Base-by-base conservation (phyloP, 2,329 filamentous ascomycete genomes). In the Biscogniauxia marginata region DNA sequence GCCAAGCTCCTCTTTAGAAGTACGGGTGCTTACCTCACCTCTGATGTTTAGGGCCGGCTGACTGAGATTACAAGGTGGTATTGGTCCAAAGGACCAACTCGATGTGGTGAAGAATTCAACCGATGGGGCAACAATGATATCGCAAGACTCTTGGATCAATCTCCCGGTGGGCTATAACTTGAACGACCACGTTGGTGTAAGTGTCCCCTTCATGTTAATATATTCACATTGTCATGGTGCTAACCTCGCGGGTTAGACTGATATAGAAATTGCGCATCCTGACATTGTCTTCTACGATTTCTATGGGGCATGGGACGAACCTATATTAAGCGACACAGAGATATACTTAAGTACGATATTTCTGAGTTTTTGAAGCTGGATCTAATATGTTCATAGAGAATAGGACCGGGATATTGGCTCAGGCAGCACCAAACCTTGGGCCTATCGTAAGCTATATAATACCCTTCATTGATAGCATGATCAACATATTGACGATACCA, bases 1-100 rank as follows among this genome's bases (percentile, higher is more conserved):
- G 78, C 86, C 16, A 88, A 88, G 71, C 75, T 91, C 46, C 79
- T 90, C 2, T 78, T 89, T 70, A 80, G 85, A 63, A 86, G 83
- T 72, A 62, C 20, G 55, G 7, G 46, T 2, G 87, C 87, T 0
- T 89, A 90, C 64, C 79, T 90, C 1, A 81, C 16, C 4, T 25
- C 2, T 44, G 5, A 9, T 24, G 13, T 8, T 11, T 23, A 2
- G 7, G 20, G 8, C 9, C 34, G 9, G 43, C 58, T 62, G 21
- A 63, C 25, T n/a, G 16, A 19, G n/a, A 18, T 3, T 39, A 6
- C 9, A 16, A 66, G 64, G 64, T 48, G 64, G 87, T 60, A 90
- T 88, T 61, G 88, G 86, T 3, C 85, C 85, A 20, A 72, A 73
- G 74, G 77, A 83, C 75, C 74, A 89, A 65, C 75, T 86, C 21